These are phyloP conservation scores for Aspergillus texensis DNA, from an alignment of 2,329 filamentous ascomycete species.

Conservation along the genomic window DNA sequence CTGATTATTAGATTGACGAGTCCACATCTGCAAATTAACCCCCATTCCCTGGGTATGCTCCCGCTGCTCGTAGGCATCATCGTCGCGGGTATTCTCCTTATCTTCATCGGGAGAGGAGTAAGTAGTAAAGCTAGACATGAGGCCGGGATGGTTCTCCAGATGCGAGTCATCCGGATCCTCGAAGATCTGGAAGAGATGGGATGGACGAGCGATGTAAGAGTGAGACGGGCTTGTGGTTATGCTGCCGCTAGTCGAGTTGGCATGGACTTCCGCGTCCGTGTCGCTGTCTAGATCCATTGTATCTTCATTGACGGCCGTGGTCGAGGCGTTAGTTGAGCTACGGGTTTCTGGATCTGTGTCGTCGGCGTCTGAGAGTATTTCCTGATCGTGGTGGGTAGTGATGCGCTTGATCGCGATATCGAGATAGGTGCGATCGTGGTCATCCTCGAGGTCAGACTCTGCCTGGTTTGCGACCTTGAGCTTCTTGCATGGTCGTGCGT, in stretches of 20 bases:
- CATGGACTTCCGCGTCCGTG: neutral
- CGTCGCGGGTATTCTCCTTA: slow-evolving; percentile 21
- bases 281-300: neutral
- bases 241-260: neutral
- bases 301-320: neutral
- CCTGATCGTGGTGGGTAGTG: neutral
- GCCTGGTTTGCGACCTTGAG: neutral
- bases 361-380: neutral
- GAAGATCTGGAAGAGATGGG: slow-evolving; percentile 19
- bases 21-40: neutral
- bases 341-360: neutral
- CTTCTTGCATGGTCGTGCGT: neutral
- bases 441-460: no score
- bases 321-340: neutral
- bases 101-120: slow-evolving; percentile 16
- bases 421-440: neutral
- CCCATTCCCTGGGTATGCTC: neutral
- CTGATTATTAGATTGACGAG: neutral
- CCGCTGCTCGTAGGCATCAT: neutral
- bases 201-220: neutral
- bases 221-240: neutral
- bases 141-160: neutral
- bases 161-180: slow-evolving; percentile 21
- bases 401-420: neutral
- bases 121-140: neutral